phyloP scores from a whole-genome alignment of 345 rosid genomes.

The Sonneratia alba region DNA sequence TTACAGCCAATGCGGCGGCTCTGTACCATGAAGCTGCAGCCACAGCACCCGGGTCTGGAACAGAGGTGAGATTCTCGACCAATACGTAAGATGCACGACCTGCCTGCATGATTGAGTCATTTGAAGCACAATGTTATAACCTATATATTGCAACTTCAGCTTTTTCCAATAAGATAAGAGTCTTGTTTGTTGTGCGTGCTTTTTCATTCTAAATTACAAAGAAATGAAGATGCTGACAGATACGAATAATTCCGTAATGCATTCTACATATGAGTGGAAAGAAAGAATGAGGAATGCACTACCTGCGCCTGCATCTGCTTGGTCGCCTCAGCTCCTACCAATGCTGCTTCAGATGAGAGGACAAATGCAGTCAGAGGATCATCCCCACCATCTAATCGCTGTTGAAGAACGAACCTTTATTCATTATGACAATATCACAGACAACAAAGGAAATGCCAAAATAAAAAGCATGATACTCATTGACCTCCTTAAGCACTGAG shows the following conservation, averaged over 20 bases:
- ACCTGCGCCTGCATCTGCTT: constrained; percentile 87
- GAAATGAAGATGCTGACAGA: not conserved
- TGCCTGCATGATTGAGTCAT: constrained; percentile 34
- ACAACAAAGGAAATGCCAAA: not conserved
- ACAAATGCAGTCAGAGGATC: constrained; percentile 57
- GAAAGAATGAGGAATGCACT: not conserved
- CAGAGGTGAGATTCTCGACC: constrained; percentile 42
- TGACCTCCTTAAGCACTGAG: constrained; percentile 70
- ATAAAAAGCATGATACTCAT: not conserved
- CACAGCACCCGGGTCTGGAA: constrained; percentile 96
- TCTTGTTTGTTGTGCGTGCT: not conserved
- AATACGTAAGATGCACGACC: constrained; percentile 73
- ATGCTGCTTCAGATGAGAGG: constrained; percentile 73
- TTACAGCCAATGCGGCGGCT: constrained; percentile 78
- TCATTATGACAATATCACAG: not conserved
- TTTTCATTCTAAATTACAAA: not conserved
- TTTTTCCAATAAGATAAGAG: not conserved
- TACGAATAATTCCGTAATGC: not conserved
- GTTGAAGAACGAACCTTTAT: constrained; percentile 4
- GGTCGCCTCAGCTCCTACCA: constrained; percentile 81
- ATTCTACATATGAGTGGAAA: too few relatives aligned
- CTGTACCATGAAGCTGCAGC: constrained; percentile 84
- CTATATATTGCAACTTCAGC: not conserved
- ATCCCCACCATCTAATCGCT: constrained; percentile 63
- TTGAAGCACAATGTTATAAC: constrained; percentile 5